Evolutionary conservation across 78 protist genomes (phyloP).

Genomic region (Dictyostelium brefeldianum): DNA sequence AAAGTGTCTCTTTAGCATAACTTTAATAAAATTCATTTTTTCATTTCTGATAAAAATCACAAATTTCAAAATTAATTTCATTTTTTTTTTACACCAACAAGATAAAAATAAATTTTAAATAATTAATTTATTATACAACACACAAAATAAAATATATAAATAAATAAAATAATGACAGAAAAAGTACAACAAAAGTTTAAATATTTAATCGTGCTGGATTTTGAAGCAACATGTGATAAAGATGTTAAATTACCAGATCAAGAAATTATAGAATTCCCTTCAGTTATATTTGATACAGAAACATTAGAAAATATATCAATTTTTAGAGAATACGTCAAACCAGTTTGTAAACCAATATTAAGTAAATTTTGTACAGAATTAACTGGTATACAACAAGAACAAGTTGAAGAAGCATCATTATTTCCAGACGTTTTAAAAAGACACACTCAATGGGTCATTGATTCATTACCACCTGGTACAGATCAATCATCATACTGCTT

Average conservation of each 20-base stretch:
- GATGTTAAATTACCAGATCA: slow-evolving; percentile 10
- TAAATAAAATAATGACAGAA: too few relatives aligned
- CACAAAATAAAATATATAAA: too few relatives aligned
- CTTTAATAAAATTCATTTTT: too few relatives aligned
- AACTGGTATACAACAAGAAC: slow-evolving; percentile 87
- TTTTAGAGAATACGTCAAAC: slow-evolving; percentile 83
- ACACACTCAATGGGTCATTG: slow-evolving; percentile 56
- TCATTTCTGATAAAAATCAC: too few relatives aligned
- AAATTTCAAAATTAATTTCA: too few relatives aligned
- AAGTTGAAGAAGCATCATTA: slow-evolving; percentile 82
- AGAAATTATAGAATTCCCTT: slow-evolving; percentile 93
- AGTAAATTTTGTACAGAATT: slow-evolving; percentile 85
- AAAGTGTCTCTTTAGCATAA: too few relatives aligned
- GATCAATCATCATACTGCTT: neutral
- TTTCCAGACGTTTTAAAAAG: slow-evolving; percentile 54
- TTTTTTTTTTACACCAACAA: too few relatives aligned
- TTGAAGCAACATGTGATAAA: slow-evolving; percentile 89
- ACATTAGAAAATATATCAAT: neutral
- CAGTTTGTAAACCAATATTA: slow-evolving; percentile 58
- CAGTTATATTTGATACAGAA: slow-evolving; percentile 69
- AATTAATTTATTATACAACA: too few relatives aligned
- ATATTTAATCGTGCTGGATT: slow-evolving; percentile 77
- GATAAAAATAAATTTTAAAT: too few relatives aligned
- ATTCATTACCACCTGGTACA: neutral
- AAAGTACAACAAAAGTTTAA: slow-evolving; percentile 5